Conservation (phyloP, 257 asterid genomes). For the Nicotiana otophora region DNA sequence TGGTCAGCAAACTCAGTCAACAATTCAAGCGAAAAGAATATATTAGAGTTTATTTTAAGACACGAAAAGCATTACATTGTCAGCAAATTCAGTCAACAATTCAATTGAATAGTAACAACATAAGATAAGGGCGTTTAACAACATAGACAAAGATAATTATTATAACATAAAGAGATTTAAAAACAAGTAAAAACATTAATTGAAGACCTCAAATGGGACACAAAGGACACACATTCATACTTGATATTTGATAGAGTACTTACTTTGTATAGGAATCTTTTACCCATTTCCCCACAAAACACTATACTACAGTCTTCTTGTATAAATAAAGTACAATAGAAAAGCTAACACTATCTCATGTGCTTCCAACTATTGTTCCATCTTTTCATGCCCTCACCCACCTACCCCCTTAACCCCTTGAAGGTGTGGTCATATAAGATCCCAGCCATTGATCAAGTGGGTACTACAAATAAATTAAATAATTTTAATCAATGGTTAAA, state of each 20-base stretch:
- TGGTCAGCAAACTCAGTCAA: not conserved
- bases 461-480: not conserved
- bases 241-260: not conserved
- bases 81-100: not conserved
- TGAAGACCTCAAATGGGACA: not conserved
- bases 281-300: not conserved
- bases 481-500: not conserved
- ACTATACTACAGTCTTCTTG: not conserved
- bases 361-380: conserved; percentile 71
- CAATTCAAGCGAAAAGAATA: not conserved
- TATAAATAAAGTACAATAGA: conserved; percentile 26
- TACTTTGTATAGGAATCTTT: not conserved
- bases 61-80: not conserved
- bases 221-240: not conserved
- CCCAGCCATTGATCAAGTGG: not conserved
- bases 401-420: too few species aligned
- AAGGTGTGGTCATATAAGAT: not conserved
- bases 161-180: not conserved
- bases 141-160: not conserved
- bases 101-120: not conserved
- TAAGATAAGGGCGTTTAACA: not conserved
- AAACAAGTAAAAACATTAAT: not conserved
- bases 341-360: conserved; percentile 51
- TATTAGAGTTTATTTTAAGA: too few species aligned
- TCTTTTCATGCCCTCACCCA: conserved; percentile 32